Conservation (phyloP, 371 early-diverging fungal species). For the Rhizopus microsporus region DNA sequence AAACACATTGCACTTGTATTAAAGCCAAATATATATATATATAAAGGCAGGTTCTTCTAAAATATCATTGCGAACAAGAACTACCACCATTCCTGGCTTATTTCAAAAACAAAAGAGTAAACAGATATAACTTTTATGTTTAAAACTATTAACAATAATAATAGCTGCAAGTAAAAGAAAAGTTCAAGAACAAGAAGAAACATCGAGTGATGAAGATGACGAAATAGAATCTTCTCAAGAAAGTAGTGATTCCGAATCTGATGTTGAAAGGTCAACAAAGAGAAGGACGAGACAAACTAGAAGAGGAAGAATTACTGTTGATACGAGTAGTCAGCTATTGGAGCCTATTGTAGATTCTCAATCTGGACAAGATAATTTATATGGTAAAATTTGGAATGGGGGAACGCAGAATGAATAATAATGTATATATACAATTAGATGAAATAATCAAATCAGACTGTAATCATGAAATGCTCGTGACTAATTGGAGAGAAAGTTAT, state of each 20-base stretch:
- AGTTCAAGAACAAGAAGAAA: slow-evolving; percentile 2
- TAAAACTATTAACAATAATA: neutral
- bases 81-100: slow-evolving; percentile 25
- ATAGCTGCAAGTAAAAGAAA: slow-evolving; percentile 16
- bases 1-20: too few species aligned
- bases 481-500: slow-evolving; percentile 31
- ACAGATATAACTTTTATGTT: slow-evolving; percentile 1
- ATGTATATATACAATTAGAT: slow-evolving; percentile 3
- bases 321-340: slow-evolving; percentile 35
- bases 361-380: slow-evolving; percentile 20
- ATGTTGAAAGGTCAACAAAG: slow-evolving; percentile 4
- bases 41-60: slow-evolving; percentile 8
- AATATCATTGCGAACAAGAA: slow-evolving; percentile 23
- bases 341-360: slow-evolving; percentile 26
- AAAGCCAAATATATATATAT: too few species aligned
- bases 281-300: slow-evolving; percentile 8
- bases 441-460: slow-evolving; percentile 5
- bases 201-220: slow-evolving; percentile 27
- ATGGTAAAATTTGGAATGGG: slow-evolving; percentile 24
- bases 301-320: slow-evolving; percentile 13
- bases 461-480: slow-evolving; percentile 29
- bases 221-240: slow-evolving; percentile 28
- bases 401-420: neutral
- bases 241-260: slow-evolving; percentile 18
- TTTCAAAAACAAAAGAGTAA: slow-evolving; percentile 26